Percentiles rank a stretch among this genome's conserved stretches.
These are phyloP conservation scores for Agrocybe praecox DNA, from an alignment of 768 basidiomycete species.

Conservation along the genomic window DNA sequence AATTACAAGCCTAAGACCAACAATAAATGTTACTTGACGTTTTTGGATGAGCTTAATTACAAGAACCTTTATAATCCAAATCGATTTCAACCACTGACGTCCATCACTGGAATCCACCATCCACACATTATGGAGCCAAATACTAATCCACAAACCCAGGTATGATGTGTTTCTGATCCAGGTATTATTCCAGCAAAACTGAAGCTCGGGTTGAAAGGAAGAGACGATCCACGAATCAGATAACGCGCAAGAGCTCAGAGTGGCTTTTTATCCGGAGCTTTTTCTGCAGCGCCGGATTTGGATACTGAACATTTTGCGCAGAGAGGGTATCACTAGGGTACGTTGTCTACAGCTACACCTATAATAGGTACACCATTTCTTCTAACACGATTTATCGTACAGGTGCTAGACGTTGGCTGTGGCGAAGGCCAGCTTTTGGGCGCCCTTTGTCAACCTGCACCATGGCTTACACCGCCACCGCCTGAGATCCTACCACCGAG, in stretches of 20 bases:
- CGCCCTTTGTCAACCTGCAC: conserved; percentile 73
- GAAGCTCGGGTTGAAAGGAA: conserved; percentile 1
- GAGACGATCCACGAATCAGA: conserved; percentile 16
- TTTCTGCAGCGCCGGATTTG: conserved; percentile 71
- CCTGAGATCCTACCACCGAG: conserved; percentile 30
- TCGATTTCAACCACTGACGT: background rate
- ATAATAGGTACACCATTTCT: background rate
- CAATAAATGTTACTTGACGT: too few relatives aligned
- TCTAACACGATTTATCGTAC: conserved; percentile 1
- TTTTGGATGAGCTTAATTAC: too few relatives aligned
- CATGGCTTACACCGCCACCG: conserved; percentile 58
- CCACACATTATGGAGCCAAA: background rate
- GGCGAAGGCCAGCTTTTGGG: conserved; percentile 77
- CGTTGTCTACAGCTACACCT: conserved; percentile 9
- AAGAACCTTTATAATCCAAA: background rate
- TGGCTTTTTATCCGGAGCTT: conserved; percentile 71
- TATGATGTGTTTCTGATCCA: background rate
- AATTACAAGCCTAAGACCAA: too few relatives aligned
- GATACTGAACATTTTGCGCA: conserved; percentile 64
- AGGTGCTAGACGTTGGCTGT: conserved; percentile 86
- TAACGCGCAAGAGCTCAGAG: conserved; percentile 41
- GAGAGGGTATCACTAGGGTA: conserved; percentile 58
- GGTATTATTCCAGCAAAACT: background rate
- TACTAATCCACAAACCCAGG: background rate
- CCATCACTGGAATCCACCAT: background rate